These are phyloP conservation scores for Chenopodium formosanum DNA, from an alignment of 148 eudicot genomes.

Conservation along the genomic window DNA sequence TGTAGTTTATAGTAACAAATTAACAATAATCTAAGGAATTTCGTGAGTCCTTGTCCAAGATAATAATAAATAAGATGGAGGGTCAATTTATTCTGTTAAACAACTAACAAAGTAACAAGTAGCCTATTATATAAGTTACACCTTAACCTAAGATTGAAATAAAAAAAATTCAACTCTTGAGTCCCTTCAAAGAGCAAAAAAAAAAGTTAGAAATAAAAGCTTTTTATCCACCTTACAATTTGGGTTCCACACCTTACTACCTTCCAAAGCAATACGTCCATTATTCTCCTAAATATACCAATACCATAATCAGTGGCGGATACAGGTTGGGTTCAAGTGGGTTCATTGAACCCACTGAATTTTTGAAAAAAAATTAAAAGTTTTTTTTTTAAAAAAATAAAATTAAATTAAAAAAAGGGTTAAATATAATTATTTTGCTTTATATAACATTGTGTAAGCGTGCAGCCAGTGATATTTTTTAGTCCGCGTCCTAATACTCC, in stretches of 20 bases:
- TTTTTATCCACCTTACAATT: constrained; percentile 16
- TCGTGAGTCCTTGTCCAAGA: background rate
- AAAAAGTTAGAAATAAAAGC: background rate
- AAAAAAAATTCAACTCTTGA: background rate
- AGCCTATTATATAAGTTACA: constrained; percentile 5
- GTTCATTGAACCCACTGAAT: too few relatives aligned
- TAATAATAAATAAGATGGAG: constrained; percentile 6
- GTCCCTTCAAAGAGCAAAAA: constrained; percentile 29
- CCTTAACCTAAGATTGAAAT: background rate
- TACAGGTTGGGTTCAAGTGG: too few relatives aligned
- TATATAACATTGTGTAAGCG: too few relatives aligned
- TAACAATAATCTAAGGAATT: background rate
- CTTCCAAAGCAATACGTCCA: constrained; percentile 27
- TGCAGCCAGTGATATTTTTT: too few relatives aligned
- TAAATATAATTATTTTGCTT: too few relatives aligned
- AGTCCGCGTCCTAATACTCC: too few relatives aligned
- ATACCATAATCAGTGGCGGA: constrained; percentile 13
- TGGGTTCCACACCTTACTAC: constrained; percentile 15
- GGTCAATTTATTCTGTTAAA: constrained; percentile 15
- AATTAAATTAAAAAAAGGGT: too few relatives aligned
- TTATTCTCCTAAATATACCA: background rate
- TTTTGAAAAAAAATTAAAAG: too few relatives aligned
- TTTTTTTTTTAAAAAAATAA: too few relatives aligned
- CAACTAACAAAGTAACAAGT: background rate
- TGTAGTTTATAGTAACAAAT: too few relatives aligned